Evolutionary conservation across 371 early-diverging fungal species (phyloP).

Genomic region (Mucor racemosus): DNA sequence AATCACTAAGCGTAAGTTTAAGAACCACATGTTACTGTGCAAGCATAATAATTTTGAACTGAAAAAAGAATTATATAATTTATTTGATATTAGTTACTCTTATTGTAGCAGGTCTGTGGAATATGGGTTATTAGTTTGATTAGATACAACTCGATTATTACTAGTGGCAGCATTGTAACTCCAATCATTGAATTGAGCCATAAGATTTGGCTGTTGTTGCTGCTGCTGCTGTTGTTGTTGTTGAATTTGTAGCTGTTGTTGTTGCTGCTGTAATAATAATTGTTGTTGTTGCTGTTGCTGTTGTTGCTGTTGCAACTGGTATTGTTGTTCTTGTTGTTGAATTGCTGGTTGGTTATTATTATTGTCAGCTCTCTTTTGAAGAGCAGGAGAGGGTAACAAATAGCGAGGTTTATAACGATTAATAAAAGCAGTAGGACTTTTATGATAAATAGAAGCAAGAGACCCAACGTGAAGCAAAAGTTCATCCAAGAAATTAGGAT

Average conservation of each 20-base stretch:
- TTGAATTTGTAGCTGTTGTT: conserved; percentile 3
- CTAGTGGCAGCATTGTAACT: conserved; percentile 36
- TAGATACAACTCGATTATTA: conserved; percentile 27
- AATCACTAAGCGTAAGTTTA: too few relatives aligned
- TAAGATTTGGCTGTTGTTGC: conserved; percentile 23
- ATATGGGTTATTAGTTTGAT: conserved; percentile 49
- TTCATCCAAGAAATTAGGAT: conserved; percentile 82
- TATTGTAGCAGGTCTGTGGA: conserved; percentile 50
- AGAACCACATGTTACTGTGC: too few relatives aligned
- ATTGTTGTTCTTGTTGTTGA: conserved; percentile 12
- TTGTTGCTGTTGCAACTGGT: not conserved
- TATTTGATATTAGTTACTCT: not conserved
- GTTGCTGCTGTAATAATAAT: conserved; percentile 7
- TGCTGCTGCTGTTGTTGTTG: conserved; percentile 21
- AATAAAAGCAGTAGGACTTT: conserved; percentile 83
- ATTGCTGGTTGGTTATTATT: conserved; percentile 15
- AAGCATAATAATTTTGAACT: too few relatives aligned
- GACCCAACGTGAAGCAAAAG: conserved; percentile 86
- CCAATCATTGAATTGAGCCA: conserved; percentile 36
- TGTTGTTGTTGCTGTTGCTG: conserved; percentile 15
- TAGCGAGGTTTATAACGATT: conserved; percentile 65
- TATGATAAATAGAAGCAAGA: conserved; percentile 93
- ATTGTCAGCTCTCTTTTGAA: conserved; percentile 29
- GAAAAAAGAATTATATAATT: too few relatives aligned
- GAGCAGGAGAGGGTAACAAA: conserved; percentile 59